Conservation (phyloP, 2,329 filamentous ascomycete genomes). For the Penicillium paneum region DNA sequence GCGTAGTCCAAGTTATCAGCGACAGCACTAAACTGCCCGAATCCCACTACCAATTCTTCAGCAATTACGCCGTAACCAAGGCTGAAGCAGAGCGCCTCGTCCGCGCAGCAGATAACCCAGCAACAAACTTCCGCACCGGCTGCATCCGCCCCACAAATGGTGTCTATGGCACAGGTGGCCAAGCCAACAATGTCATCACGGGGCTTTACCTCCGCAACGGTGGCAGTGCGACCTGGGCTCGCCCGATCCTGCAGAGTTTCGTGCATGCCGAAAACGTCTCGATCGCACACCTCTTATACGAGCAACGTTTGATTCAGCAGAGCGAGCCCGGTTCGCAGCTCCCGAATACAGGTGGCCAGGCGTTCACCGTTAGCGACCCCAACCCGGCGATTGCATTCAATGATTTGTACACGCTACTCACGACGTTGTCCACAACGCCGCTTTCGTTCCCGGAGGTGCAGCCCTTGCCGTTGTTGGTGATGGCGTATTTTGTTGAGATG, state of each 20-base stretch:
- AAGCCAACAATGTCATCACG: slow-evolving; percentile 39
- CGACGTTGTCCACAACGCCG: slow-evolving; percentile 31
- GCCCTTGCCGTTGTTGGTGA: slow-evolving; percentile 27
- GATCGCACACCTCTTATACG: slow-evolving; percentile 53
- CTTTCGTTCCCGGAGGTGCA: slow-evolving; percentile 26
- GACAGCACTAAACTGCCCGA: slow-evolving; percentile 44
- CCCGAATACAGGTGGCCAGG: slow-evolving; percentile 43
- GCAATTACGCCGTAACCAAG: slow-evolving; percentile 53
- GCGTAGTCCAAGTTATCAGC: slow-evolving; percentile 47
- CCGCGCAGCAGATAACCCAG: slow-evolving; percentile 42
- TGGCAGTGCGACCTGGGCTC: slow-evolving; percentile 44
- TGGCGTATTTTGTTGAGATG: slow-evolving; percentile 32
- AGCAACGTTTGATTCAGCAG: slow-evolving; percentile 48
- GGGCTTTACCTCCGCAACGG: slow-evolving; percentile 41
- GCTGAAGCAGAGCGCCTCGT: slow-evolving; percentile 53
- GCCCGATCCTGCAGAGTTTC: slow-evolving; percentile 50
- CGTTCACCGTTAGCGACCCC: slow-evolving; percentile 52
- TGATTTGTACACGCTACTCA: slow-evolving; percentile 32
- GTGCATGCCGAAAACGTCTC: slow-evolving; percentile 54
- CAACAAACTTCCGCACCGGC: slow-evolving; percentile 50
- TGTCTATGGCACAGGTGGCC: slow-evolving; percentile 51
- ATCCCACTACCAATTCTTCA: slow-evolving; percentile 44
- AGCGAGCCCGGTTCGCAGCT: slow-evolving; percentile 13
- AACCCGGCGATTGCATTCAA: slow-evolving; percentile 43
- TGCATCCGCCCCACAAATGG: slow-evolving; percentile 54